phyloP scores from a whole-genome alignment of 441 rosid species.

The Biscutella laevigata region DNA sequence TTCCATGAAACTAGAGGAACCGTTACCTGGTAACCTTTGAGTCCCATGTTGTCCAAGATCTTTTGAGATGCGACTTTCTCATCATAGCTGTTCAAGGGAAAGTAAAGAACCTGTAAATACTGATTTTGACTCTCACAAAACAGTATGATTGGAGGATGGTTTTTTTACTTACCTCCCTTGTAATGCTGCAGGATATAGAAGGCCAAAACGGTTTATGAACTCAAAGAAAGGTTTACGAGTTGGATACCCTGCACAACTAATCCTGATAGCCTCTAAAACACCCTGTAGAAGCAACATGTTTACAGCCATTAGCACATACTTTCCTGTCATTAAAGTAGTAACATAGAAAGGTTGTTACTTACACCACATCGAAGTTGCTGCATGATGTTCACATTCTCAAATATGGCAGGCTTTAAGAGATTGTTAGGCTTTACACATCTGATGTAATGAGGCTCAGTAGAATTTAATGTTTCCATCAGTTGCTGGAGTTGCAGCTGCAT shows the following conservation, averaged over 20 bases:
- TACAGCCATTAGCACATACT: neutral
- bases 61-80: slow-evolving; percentile 67
- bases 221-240: slow-evolving; percentile 92
- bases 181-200: slow-evolving; percentile 60
- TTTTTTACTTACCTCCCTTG: slow-evolving; percentile 71
- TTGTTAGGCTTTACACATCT: slow-evolving; percentile 99
- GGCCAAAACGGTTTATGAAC: slow-evolving; percentile 80
- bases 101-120: slow-evolving; percentile 20
- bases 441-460: slow-evolving; percentile 93
- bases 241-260: slow-evolving; percentile 97
- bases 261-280: slow-evolving; percentile 96
- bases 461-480: slow-evolving; percentile 88
- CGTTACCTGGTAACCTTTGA: slow-evolving; percentile 86
- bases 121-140: slow-evolving; percentile 12
- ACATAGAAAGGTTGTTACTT: slow-evolving; percentile 30
- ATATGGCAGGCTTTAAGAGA: slow-evolving; percentile 80
- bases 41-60: slow-evolving; percentile 77
- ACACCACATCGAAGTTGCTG: slow-evolving; percentile 97
- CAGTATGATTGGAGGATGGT: neutral
- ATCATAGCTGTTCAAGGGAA: slow-evolving; percentile 49
- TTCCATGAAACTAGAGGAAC: slow-evolving; percentile 6
- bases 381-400: slow-evolving; percentile 95
- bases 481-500: slow-evolving; percentile 84
- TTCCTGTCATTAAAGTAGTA: neutral
- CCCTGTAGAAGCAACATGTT: slow-evolving; percentile 47